Evolutionary conservation across 805 yeast species (phyloP).

Genomic region (Candida maesae): DNA sequence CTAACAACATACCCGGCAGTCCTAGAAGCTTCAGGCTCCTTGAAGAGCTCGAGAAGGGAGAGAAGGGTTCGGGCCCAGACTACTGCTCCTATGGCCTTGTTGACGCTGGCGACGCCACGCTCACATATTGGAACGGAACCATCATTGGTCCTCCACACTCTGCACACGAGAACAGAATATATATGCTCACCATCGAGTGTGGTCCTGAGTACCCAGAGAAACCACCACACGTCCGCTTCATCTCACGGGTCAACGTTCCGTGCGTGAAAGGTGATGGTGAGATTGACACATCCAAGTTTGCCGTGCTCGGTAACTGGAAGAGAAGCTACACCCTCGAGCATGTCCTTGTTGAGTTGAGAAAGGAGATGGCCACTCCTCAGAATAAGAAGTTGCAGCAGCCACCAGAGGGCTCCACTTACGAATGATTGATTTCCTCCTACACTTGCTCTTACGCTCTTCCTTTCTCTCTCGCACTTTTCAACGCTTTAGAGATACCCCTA

Average conservation of each 20-base stretch:
- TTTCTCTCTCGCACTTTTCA: no score
- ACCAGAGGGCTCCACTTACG: constrained; percentile 74
- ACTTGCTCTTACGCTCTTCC: not conserved
- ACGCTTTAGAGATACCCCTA: no score
- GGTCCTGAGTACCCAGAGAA: constrained; percentile 81
- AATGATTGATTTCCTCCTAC: not conserved
- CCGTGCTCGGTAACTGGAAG: constrained; percentile 77
- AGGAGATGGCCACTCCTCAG: constrained; percentile 79
- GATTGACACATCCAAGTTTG: constrained; percentile 51
- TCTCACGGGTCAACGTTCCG: constrained; percentile 84
- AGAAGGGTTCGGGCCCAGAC: constrained; percentile 95
- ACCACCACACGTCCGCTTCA: constrained; percentile 81
- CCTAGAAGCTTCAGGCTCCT: constrained; percentile 94
- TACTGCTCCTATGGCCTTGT: constrained; percentile 93
- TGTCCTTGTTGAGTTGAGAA: constrained; percentile 82
- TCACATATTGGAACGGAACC: constrained; percentile 98
- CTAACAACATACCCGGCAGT: constrained; percentile 29
- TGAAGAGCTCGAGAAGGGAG: constrained; percentile 97
- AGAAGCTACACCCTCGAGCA: constrained; percentile 91
- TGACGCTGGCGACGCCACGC: constrained; percentile 84
- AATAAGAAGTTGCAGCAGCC: constrained; percentile 91
- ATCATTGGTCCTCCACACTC: constrained; percentile 95
- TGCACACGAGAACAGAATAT: constrained; percentile 88
- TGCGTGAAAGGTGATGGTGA: constrained; percentile 68
- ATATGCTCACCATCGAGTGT: constrained; percentile 75